Percentiles rank a stretch among this genome's conserved stretches.
phyloP scores from a whole-genome alignment of 1,139 yeast species.

The Protomyces macrosporus region DNA sequence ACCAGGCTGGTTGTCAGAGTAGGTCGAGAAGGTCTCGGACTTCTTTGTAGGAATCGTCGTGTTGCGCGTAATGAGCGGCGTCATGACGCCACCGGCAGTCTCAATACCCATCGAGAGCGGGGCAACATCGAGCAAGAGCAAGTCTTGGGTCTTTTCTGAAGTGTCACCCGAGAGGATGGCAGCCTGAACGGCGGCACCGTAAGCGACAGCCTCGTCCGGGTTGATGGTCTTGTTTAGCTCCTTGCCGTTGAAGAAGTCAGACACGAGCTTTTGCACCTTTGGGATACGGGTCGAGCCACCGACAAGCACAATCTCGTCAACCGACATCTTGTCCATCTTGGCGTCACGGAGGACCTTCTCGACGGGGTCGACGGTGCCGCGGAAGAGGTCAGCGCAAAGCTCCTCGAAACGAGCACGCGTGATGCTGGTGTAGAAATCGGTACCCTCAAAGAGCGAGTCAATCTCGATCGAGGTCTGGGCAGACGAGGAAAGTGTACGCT shows the following conservation, averaged over 20 bases:
- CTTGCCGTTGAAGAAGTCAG: constrained; percentile 98
- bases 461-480: constrained; percentile 96
- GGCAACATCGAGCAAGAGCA: constrained; percentile 78
- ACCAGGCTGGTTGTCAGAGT: constrained; percentile 91
- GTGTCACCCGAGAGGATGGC: constrained; percentile 89
- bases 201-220: constrained; percentile 99
- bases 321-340: constrained; percentile 79
- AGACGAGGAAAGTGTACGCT: constrained; percentile 96
- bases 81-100: constrained; percentile 94
- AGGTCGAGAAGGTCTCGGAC: constrained; percentile 85
- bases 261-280: constrained; percentile 93
- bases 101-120: constrained; percentile 89
- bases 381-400: constrained; percentile 90
- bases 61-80: constrained; percentile 86
- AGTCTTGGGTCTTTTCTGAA: constrained; percentile 73
- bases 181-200: constrained; percentile 94
- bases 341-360: constrained; percentile 97
- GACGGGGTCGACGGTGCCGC: constrained; percentile 93
- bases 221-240: constrained; percentile 91
- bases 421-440: constrained; percentile 91
- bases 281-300: constrained; percentile 99
- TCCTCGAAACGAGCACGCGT: constrained; percentile 99
- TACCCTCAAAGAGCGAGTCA: constrained; percentile 94
- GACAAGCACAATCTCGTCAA: constrained; percentile 93
- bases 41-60: constrained; percentile 90